Conservation (phyloP, 805 yeast genomes). For the Yamadazyma olivae region DNA sequence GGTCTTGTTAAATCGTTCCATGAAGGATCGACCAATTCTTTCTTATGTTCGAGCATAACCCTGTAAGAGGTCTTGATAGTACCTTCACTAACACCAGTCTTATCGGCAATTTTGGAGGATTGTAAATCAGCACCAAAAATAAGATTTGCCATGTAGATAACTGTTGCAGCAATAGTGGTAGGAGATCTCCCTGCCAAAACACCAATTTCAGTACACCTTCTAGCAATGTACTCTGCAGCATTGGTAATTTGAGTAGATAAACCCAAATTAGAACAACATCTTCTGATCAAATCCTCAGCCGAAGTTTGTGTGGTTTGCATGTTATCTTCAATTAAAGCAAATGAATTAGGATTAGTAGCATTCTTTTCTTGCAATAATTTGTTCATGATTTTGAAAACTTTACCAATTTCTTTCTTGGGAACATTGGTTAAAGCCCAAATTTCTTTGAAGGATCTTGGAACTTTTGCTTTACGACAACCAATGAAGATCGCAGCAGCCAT, state of each 20-base stretch:
- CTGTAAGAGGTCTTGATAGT: constrained; percentile 92
- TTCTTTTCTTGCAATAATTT: constrained; percentile 53
- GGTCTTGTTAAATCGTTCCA: constrained; percentile 42
- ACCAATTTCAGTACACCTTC: constrained; percentile 85
- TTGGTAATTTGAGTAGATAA: constrained; percentile 79
- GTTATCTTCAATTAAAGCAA: constrained; percentile 43
- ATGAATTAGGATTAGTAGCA: constrained; percentile 44
- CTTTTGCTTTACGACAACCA: constrained; percentile 92
- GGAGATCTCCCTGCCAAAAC: constrained; percentile 96
- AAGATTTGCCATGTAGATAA: constrained; percentile 89
- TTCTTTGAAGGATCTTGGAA: constrained; percentile 92
- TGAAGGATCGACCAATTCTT: constrained; percentile 63
- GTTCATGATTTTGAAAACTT: constrained; percentile 81
- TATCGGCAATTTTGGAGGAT: constrained; percentile 82
- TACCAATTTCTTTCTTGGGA: constrained; percentile 91
- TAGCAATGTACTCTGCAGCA: constrained; percentile 90
- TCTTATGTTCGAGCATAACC: constrained; percentile 69
- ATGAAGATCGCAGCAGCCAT: constrained; percentile 96
- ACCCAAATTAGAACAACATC: constrained; percentile 95
- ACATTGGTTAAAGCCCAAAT: constrained; percentile 93
- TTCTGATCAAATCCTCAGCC: constrained; percentile 91
- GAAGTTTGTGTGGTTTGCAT: constrained; percentile 78
- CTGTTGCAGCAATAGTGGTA: constrained; percentile 96
- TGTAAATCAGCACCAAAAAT: constrained; percentile 76
- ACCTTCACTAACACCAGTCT: constrained; percentile 95